These are phyloP conservation scores for Flaveria sonorensis DNA, from an alignment of 129 eudicot species.

Conservation along the genomic window DNA sequence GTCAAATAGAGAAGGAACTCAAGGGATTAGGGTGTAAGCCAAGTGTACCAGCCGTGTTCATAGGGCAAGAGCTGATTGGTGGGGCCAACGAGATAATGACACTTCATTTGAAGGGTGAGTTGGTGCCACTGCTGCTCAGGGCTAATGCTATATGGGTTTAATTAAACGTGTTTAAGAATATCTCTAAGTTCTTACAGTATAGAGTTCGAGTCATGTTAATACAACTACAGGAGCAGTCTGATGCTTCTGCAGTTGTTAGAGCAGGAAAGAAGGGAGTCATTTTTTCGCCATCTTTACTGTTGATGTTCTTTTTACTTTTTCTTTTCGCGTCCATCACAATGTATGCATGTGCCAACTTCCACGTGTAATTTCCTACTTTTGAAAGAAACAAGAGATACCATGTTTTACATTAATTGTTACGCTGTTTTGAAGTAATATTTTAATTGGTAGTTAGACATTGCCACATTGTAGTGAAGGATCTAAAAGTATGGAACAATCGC, in stretches of 20 bases:
- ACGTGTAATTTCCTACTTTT: conserved; percentile 25
- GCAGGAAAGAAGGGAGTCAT: conserved; percentile 31
- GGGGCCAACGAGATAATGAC: conserved; percentile 79
- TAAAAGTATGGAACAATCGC: not conserved
- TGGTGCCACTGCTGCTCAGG: conserved; percentile 63
- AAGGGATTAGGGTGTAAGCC: conserved; percentile 51
- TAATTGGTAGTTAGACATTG: not conserved
- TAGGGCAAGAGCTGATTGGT: conserved; percentile 60
- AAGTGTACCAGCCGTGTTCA: conserved; percentile 69
- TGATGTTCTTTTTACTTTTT: conserved; percentile 1
- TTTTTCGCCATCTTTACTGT: conserved; percentile 27
- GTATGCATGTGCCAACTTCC: conserved; percentile 31
- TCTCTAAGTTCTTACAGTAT: conserved; percentile 1
- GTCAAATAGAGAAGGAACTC: conserved; percentile 55
- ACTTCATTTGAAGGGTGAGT: conserved; percentile 65
- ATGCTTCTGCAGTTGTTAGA: conserved; percentile 38
- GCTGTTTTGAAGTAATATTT: conserved; percentile 21
- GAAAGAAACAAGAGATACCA: conserved; percentile 26
- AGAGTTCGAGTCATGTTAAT: conserved; percentile 30
- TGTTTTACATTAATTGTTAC: conserved; percentile 1
- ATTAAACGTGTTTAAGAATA: conserved; percentile 22
- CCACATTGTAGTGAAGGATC: not conserved
- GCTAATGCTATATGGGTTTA: conserved; percentile 86
- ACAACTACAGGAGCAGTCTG: conserved; percentile 35
- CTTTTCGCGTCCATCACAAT: conserved; percentile 10